Conservation (phyloP, 306 rosid species). For the Sphenostylis stenocarpa region DNA sequence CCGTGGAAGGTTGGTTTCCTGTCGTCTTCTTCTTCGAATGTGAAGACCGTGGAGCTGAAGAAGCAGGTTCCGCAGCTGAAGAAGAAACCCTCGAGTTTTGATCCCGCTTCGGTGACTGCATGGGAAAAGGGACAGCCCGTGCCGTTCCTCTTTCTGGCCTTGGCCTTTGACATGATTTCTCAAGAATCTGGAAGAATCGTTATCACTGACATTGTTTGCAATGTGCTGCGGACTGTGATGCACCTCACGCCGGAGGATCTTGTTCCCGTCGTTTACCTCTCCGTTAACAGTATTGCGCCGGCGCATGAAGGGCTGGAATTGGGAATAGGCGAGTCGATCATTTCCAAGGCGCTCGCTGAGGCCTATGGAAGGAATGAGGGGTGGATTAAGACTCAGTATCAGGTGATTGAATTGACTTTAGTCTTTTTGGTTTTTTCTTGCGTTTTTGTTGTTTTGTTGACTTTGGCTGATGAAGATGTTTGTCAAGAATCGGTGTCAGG, state of each 20-base stretch:
- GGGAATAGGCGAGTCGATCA: conserved; percentile 88
- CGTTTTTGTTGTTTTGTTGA: not conserved
- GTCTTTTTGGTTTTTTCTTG: not conserved
- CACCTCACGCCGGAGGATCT: conserved; percentile 71
- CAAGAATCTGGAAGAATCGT: conserved; percentile 62
- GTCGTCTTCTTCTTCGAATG: conserved; percentile 14
- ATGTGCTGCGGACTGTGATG: conserved; percentile 79
- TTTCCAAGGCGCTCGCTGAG: conserved; percentile 80
- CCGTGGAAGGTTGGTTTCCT: no score
- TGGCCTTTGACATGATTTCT: conserved; percentile 63
- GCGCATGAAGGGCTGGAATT: conserved; percentile 77
- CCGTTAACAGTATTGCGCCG: conserved; percentile 71
- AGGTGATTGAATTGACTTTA: conserved; percentile 38
- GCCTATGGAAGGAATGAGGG: conserved; percentile 73
- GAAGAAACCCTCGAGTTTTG: conserved; percentile 62
- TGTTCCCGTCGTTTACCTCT: conserved; percentile 59
- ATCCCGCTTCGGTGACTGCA: conserved; percentile 46
- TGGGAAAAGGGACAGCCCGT: conserved; percentile 74
- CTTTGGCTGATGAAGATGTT: not conserved
- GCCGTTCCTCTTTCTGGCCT: conserved; percentile 61
- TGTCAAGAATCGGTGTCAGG: not conserved
- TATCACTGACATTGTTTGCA: conserved; percentile 81
- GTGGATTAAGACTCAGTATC: conserved; percentile 64
- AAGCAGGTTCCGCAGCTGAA: conserved; percentile 46
- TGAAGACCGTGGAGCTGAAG: conserved; percentile 51